Evolutionary conservation across 257 asterid species (phyloP).

Genomic region (Euphrasia confusa): DNA sequence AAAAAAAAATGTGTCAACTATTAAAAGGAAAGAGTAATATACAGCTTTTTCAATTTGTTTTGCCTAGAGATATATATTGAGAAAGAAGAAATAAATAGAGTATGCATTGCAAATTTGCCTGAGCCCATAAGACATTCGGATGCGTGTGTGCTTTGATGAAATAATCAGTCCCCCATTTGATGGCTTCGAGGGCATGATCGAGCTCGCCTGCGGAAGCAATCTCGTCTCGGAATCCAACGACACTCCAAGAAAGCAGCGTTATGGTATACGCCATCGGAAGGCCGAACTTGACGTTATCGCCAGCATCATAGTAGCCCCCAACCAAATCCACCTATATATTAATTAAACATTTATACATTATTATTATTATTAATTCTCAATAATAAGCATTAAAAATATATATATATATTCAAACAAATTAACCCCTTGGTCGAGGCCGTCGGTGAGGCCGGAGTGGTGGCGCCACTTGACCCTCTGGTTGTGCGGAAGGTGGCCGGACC

Average conservation of each 20-base stretch:
- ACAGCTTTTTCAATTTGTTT: too few relatives aligned
- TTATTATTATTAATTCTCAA: too few relatives aligned
- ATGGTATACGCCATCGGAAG: constrained; percentile 86
- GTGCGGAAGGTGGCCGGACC: constrained; percentile 89
- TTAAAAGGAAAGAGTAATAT: too few relatives aligned
- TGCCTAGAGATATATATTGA: background rate
- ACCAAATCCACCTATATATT: constrained; percentile 69
- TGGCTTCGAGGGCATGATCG: constrained; percentile 67
- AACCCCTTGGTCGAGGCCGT: constrained; percentile 92
- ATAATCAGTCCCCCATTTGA: constrained; percentile 93
- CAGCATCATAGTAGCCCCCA: constrained; percentile 95
- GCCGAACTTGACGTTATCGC: constrained; percentile 82
- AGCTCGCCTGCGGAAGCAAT: constrained; percentile 58
- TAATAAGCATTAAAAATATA: background rate
- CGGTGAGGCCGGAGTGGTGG: constrained; percentile 89
- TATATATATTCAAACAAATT: constrained; percentile 16
- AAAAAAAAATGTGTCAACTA: too few relatives aligned
- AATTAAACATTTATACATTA: background rate
- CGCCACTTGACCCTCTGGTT: constrained; percentile 82
- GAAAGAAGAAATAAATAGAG: background rate
- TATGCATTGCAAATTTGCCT: constrained; percentile 54
- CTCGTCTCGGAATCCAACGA: constrained; percentile 44
- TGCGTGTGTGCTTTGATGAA: constrained; percentile 86
- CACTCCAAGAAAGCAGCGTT: constrained; percentile 80
- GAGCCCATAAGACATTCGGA: constrained; percentile 81